Base-by-base conservation (phyloP, 768 basidiomycete species). In the Vararia minispora region DNA sequence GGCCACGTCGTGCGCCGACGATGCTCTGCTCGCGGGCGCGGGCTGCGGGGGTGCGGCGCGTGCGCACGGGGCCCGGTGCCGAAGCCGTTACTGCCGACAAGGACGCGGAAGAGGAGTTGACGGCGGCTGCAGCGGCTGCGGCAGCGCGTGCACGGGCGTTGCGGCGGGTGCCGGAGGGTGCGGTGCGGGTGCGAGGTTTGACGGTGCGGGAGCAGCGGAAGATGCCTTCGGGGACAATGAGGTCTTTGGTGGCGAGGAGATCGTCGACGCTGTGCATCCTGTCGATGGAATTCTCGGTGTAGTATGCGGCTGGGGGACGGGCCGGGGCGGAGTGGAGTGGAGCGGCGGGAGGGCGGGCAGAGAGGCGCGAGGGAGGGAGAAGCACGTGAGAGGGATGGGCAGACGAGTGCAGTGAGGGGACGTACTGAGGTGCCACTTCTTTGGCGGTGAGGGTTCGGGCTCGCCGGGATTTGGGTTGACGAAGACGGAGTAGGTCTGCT, bases 141-240 rank as follows among this genome's bases (percentile, higher is more conserved):
- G n/a, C n/a, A n/a, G n/a, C n/a, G n/a, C n/a, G n/a, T n/a, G n/a
- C n/a, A n/a, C n/a, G n/a, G n/a, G n/a, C n/a, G n/a, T n/a, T n/a
- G n/a, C n/a, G n/a, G n/a, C n/a, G n/a, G n/a, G n/a, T n/a, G n/a
- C n/a, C n/a, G n/a, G n/a, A n/a, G n/a, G n/a, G n/a, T n/a, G n/a
- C n/a, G n/a, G n/a, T n/a, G n/a, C n/a, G n/a, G n/a, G n/a, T n/a
- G n/a, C n/a, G n/a, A 51, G 55, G 58, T 36, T 82, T 83, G 45
- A 71, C 75, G 37, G 77, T 67, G 34, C 84, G 76, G 33, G 85
- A 83, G 56, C 80, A 83, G 52, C 71, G 71, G 60, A 86, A 88
- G 68, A 77, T 76, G 13, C 80, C 81, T 24, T 81, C 79, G 28
- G 84, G 85, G 13, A 86, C 78, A 30, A 58, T 56, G 14, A 77